Conservation (phyloP, 768 basidiomycete genomes). For the Rhizopogon vinicolor region DNA sequence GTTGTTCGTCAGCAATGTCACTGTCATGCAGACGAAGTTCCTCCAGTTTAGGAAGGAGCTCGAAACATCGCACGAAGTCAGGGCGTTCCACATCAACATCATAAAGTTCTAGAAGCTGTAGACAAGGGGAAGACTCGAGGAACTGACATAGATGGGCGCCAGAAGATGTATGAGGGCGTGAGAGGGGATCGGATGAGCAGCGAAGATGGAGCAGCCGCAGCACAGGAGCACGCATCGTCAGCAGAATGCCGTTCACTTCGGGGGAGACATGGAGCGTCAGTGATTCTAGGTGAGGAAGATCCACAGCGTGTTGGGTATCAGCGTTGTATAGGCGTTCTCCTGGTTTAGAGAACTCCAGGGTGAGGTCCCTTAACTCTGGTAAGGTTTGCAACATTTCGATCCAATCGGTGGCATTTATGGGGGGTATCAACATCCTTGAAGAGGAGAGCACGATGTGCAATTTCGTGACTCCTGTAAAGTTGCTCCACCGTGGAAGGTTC, state of each 20-base stretch:
- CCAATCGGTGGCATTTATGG: constrained; percentile 20
- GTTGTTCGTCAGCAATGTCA: constrained; percentile 45
- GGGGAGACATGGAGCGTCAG: constrained; percentile 27
- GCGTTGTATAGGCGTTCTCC: constrained; percentile 20
- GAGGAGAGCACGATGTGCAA: constrained; percentile 30
- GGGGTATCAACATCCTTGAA: constrained; percentile 11
- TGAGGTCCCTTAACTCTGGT: constrained; percentile 35
- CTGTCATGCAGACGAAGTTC: constrained; percentile 54
- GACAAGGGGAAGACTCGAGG: constrained; percentile 24
- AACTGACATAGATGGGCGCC: constrained; percentile 28
- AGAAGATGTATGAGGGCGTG: constrained; percentile 21
- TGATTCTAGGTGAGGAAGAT: constrained; percentile 22
- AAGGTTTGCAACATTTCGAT: constrained; percentile 33
- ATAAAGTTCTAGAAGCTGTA: constrained; percentile 43
- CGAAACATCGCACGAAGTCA: constrained; percentile 32
- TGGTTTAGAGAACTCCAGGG: constrained; percentile 31
- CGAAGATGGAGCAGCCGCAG: constrained; percentile 37
- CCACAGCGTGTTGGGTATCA: constrained; percentile 7
- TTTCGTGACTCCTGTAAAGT: constrained; percentile 31
- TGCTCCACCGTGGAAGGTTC: constrained; percentile 28
- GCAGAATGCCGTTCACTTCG: constrained; percentile 23
- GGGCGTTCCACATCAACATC: constrained; percentile 40
- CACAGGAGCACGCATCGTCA: constrained; percentile 29
- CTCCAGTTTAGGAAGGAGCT: constrained; percentile 34
- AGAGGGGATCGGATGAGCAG: constrained; percentile 25